A percentile compares a stretch with the other conserved stretches of the same genome.
Evolutionary conservation across 257 asterid species (phyloP).

Genomic region (Thymus quinquecostatus): DNA sequence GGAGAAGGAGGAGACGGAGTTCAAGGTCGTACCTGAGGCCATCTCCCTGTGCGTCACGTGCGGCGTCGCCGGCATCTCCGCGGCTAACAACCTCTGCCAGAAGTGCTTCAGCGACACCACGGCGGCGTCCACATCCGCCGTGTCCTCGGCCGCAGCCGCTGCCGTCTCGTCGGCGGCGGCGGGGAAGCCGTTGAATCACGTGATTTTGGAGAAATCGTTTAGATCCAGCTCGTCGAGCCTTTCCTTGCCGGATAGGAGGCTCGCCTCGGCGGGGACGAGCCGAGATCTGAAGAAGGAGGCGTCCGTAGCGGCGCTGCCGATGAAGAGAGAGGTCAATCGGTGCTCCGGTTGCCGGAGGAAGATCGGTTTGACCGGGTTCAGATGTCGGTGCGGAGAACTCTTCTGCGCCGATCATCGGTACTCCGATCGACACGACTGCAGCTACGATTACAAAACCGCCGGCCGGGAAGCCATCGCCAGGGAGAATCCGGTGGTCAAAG

Average conservation of each 20-base stretch:
- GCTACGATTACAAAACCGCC: slow-evolving; percentile 77
- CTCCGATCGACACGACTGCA: slow-evolving; percentile 91
- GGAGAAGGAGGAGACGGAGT: slow-evolving; percentile 83
- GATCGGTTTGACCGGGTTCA: slow-evolving; percentile 85
- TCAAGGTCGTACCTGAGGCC: slow-evolving; percentile 74
- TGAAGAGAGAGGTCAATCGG: slow-evolving; percentile 67
- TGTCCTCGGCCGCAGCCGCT: slow-evolving; percentile 31
- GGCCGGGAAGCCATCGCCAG: slow-evolving; percentile 79
- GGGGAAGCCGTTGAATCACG: slow-evolving; percentile 21
- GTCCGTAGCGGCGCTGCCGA: slow-evolving; percentile 22
- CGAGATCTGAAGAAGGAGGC: slow-evolving; percentile 47
- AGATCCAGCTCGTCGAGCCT: slow-evolving; percentile 46
- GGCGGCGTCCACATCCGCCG: slow-evolving; percentile 36
- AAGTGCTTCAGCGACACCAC: slow-evolving; percentile 58
- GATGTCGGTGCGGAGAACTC: slow-evolving; percentile 87
- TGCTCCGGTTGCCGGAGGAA: slow-evolving; percentile 90
- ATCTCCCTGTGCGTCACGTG: slow-evolving; percentile 69
- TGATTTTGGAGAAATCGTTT: slow-evolving; percentile 43
- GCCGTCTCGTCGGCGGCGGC: slow-evolving; percentile 29
- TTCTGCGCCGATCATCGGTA: slow-evolving; percentile 87
- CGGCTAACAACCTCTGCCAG: slow-evolving; percentile 60
- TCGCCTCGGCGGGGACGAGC: slow-evolving; percentile 34
- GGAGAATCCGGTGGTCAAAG: slow-evolving; percentile 94
- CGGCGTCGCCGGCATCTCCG: slow-evolving; percentile 57
- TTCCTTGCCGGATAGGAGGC: slow-evolving; percentile 43